phyloP scores from a whole-genome alignment of 495 filamentous ascomycete genomes.

The Podospora pseudopauciseta region DNA sequence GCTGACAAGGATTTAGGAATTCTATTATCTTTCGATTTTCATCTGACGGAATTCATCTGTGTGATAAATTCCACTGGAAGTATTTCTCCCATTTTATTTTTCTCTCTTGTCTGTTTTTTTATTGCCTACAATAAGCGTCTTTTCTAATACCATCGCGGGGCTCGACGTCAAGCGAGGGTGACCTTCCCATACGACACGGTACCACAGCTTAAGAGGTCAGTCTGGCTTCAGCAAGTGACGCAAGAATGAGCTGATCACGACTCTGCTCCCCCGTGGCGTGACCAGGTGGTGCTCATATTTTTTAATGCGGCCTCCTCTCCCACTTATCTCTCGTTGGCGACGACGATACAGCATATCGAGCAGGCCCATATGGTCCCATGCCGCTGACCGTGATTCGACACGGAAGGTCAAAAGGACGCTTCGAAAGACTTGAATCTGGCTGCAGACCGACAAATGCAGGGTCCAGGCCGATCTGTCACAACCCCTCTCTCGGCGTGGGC shows the following conservation, averaged over 20 bases:
- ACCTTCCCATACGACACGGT: background rate
- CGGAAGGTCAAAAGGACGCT: background rate
- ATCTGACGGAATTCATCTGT: background rate
- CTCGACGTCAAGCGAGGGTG: background rate
- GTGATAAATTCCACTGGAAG: background rate
- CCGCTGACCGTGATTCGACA: background rate
- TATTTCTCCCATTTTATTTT: background rate
- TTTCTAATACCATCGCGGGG: background rate
- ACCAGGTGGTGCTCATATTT: background rate
- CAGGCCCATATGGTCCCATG: background rate
- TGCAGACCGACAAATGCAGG: constrained; percentile 1
- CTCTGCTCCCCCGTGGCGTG: background rate
- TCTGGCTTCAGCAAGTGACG: constrained; percentile 4
- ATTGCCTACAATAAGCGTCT: background rate
- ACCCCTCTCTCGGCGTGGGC: constrained; percentile 2
- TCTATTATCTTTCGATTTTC: background rate
- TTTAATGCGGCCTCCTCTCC: background rate
- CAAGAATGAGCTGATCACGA: constrained; percentile 9
- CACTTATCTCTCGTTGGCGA: background rate
- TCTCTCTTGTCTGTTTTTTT: background rate
- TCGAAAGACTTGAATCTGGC: background rate
- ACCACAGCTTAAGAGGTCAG: background rate
- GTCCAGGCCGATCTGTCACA: constrained; percentile 1
- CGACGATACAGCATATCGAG: background rate
- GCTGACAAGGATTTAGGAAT: background rate